These are phyloP conservation scores for Neurospora sp. DNA, from an alignment of 2,329 filamentous ascomycete genomes.

Conservation along the genomic window DNA sequence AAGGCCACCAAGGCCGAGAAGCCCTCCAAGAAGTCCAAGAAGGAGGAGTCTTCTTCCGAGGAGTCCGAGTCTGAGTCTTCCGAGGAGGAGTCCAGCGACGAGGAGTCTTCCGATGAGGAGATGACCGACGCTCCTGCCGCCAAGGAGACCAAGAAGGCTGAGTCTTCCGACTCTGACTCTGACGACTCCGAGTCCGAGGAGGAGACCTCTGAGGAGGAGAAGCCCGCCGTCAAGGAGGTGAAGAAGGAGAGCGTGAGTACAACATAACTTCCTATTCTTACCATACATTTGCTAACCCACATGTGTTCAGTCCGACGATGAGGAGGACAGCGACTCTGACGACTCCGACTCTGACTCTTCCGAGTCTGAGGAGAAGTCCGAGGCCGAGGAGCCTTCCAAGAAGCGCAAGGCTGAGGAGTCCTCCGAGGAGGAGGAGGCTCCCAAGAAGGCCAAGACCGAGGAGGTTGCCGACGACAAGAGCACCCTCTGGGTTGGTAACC, in stretches of 20 bases:
- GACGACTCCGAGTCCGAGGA: slow-evolving; percentile 30
- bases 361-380: slow-evolving; percentile 24
- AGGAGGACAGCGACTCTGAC: slow-evolving; percentile 26
- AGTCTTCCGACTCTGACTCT: slow-evolving; percentile 20
- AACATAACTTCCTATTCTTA: slow-evolving; percentile 21
- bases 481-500: slow-evolving; percentile 82
- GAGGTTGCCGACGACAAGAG: slow-evolving; percentile 39
- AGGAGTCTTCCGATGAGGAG: slow-evolving; percentile 23
- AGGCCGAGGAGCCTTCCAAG: slow-evolving; percentile 45
- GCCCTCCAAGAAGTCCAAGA: slow-evolving; percentile 35
- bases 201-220: slow-evolving; percentile 23
- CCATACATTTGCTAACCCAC: slow-evolving; percentile 3
- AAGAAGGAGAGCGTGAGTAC: slow-evolving; percentile 22
- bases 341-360: slow-evolving; percentile 26
- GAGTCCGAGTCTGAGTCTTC: slow-evolving; percentile 12
- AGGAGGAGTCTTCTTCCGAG: slow-evolving; percentile 25
- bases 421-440: slow-evolving; percentile 31
- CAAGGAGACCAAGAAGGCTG: slow-evolving; percentile 1
- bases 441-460: slow-evolving; percentile 62
- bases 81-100: slow-evolving; percentile 11
- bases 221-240: slow-evolving; percentile 27
- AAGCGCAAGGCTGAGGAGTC: slow-evolving; percentile 56
- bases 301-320: slow-evolving; percentile 12
- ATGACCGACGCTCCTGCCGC: slow-evolving; percentile 23
- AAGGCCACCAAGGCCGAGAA: slow-evolving; percentile 14